Evolutionary conservation across 2,329 filamentous ascomycete species (phyloP), one percentile per base, ranked within the genome.

Genomic region (Sporothrix curviconia): DNA sequence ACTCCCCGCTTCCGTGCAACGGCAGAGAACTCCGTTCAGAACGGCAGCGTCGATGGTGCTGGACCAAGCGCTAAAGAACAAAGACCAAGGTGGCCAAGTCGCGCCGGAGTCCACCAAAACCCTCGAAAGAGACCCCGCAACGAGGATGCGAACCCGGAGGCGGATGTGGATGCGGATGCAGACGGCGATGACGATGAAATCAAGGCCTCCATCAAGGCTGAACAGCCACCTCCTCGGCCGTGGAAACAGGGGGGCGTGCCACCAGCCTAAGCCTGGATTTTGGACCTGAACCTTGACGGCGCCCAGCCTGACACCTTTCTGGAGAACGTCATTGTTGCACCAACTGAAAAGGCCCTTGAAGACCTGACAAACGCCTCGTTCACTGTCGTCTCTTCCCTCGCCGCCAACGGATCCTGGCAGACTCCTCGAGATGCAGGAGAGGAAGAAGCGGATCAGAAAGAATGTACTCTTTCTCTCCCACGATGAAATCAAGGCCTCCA

Each of bases 1-100:
- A 77, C n/a, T 66, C 78, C 79, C 14, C 75, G 81, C 36, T 82
- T 82, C 65, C 70, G 72, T 28, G 65, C 71, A 9, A 69, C 75
- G 11, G 74, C 83, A 64, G 60, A 62, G 7, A 62, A 59, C 19
- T n/a, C 50, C 39, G 15, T 19, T 37, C 8, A 17, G 6, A 15
- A n/a, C n/a, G n/a, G n/a, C n/a, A n/a, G n/a, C n/a, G n/a, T n/a
- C n/a, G n/a, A n/a, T n/a, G n/a, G n/a, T n/a, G n/a, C n/a, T n/a
- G n/a, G n/a, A n/a, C n/a, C n/a, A n/a, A n/a, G n/a, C n/a, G n/a
- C n/a, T n/a, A 39, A 44, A 17, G 25, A 70, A 71, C 64, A 56
- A 80, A 77, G 64, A 67, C 69, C 32, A 71, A 72, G 42, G 72
- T 80, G 30, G 69, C 73, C 32, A 83, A 83, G 67, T 67, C 70